Percentiles rank a stretch among this genome's conserved stretches.
Conservation (phyloP, 1,284 basidiomycete genomes). For the Puccinia coronata region DNA sequence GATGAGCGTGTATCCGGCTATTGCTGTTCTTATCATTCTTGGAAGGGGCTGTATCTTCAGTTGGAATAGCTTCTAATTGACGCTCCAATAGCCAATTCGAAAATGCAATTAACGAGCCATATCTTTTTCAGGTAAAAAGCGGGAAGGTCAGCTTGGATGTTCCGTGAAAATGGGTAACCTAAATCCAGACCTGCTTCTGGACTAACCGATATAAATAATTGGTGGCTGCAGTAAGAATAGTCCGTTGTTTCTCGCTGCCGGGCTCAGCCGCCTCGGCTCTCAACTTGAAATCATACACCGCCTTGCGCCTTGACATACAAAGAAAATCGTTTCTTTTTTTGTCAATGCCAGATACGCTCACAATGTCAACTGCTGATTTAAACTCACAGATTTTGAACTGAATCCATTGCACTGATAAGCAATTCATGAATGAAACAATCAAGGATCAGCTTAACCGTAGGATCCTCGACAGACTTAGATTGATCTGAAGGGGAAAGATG, state of each 20-base stretch:
- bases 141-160: neutral
- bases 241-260: slow-evolving; percentile 73
- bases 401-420: slow-evolving; percentile 48
- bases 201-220: slow-evolving; percentile 77
- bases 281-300: slow-evolving; percentile 70
- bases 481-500: slow-evolving; percentile 67
- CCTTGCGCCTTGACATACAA: slow-evolving; percentile 15
- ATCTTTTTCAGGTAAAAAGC: slow-evolving; percentile 64
- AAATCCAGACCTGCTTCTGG: slow-evolving; percentile 49
- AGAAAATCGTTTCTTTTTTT: neutral
- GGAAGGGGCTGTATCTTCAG: slow-evolving; percentile 59
- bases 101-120: slow-evolving; percentile 89
- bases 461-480: neutral
- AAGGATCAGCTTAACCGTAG: neutral
- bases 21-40: slow-evolving; percentile 52
- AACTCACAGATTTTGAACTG: slow-evolving; percentile 49
- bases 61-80: neutral
- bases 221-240: slow-evolving; percentile 69
- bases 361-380: neutral
- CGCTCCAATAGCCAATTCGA: slow-evolving; percentile 90
- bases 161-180: slow-evolving; percentile 50
- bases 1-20: neutral
- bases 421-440: neutral
- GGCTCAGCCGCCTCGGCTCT: slow-evolving; percentile 80
- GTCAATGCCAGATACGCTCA: neutral